Base-by-base conservation (phyloP, 345 rosid genomes). In the Dovyalis caffra region DNA sequence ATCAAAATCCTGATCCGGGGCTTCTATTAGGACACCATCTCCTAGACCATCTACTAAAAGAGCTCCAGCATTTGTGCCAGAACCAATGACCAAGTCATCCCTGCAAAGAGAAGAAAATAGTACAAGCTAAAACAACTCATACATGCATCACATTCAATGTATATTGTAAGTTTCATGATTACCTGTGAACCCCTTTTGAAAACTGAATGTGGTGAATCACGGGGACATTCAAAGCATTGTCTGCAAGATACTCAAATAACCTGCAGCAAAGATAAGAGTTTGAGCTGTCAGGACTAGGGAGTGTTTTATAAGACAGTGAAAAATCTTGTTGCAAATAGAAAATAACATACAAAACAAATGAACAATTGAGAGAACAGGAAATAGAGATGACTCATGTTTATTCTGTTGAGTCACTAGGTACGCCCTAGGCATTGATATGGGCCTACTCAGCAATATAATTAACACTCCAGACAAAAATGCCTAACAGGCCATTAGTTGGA, bases 31-130 rank as follows among this genome's bases (percentile, higher is more conserved):
- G 79, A 95, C 21, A 70, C 99, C 99, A 79, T 95, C 99, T 32
- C 98, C 99, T 8, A 95, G 96, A 66, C 99, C 99, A 83, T 95
- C 99, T 0, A 95, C 99, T 58, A 95, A 83, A 78, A 95, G 96
- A 33, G 88, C 94, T 73, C 99, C 97, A 0, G 90, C 93, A 60
- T 90, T 88, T 49, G 93, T 66, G 68, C 99, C 99, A 6, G 99
- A 97, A 26, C 85, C 83, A 77, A 93, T 95, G 77, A 95, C 99
- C 80, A 95, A 81, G 76, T 93, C 98, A 73, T 95, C 99, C 86
- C 98, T 93, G 84, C 82, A 85, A 72, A 74, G 63, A 74, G 79
- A 70, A 65, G 34, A 65, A 66, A 26, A 68, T 28, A 72, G 26
- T 66, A n/a, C 64, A 40, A 80, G 76, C 61, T 64, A 53, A 69